These are phyloP conservation scores for Tetracentron sinense DNA, from an alignment of 164 flowering plant genomes.

Conservation along the genomic window DNA sequence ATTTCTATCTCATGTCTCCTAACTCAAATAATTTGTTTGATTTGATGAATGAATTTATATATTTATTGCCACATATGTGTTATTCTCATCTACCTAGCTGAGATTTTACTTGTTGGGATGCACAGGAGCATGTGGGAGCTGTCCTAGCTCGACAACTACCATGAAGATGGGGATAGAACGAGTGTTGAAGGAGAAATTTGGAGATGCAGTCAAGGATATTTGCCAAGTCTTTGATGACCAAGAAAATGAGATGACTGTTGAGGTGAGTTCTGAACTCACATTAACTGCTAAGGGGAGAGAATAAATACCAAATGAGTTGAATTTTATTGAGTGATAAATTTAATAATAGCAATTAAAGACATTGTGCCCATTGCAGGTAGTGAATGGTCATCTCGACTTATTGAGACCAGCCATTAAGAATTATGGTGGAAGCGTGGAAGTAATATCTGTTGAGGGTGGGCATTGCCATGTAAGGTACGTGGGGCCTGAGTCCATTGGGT, in stretches of 20 bases:
- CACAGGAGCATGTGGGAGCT: slow-evolving; percentile 92
- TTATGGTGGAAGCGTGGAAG: slow-evolving; percentile 88
- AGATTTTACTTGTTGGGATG: neutral
- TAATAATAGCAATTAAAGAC: neutral
- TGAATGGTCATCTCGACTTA: slow-evolving; percentile 77
- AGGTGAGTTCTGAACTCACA: slow-evolving; percentile 40
- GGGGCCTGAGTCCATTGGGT: slow-evolving; percentile 87
- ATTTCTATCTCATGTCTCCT: neutral
- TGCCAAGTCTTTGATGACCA: slow-evolving; percentile 67
- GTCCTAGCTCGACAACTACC: slow-evolving; percentile 97
- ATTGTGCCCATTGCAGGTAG: slow-evolving; percentile 49
- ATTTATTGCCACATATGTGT: neutral
- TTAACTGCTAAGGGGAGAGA: neutral
- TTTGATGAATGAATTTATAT: neutral
- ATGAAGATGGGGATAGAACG: slow-evolving; percentile 98
- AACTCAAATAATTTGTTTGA: neutral
- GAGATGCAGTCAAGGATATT: slow-evolving; percentile 79
- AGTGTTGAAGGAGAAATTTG: slow-evolving; percentile 86
- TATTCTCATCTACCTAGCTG: neutral
- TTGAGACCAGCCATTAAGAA: slow-evolving; percentile 86
- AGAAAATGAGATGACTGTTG: slow-evolving; percentile 49
- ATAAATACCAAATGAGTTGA: neutral
- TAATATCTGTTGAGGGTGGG: slow-evolving; percentile 57
- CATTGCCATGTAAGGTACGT: slow-evolving; percentile 65
- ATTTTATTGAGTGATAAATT: neutral